Conservation (phyloP, 805 yeast species). For the Monosporozyma aerobia region DNA sequence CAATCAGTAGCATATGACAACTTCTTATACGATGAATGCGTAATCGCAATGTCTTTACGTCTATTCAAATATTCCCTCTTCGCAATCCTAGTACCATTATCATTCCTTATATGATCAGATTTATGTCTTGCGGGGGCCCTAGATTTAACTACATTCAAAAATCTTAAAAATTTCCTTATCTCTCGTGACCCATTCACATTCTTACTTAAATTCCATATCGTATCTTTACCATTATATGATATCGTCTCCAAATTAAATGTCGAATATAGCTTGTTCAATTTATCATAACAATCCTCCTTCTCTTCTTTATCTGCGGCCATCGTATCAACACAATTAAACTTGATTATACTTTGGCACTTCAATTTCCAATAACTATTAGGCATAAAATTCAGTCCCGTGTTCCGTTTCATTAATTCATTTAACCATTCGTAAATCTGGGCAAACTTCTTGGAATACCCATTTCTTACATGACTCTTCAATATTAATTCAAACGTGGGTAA, state of each 20-base stretch:
- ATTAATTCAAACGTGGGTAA: slow-evolving; percentile 7
- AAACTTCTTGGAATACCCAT: slow-evolving; percentile 27
- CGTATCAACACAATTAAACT: slow-evolving; percentile 11
- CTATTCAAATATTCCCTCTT: neutral
- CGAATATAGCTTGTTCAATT: neutral
- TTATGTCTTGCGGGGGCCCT: slow-evolving; percentile 2
- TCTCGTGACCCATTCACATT: neutral
- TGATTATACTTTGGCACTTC: slow-evolving; percentile 19
- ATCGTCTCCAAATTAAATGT: neutral
- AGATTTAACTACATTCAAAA: neutral
- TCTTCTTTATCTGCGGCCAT: too few relatives aligned
- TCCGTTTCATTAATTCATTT: slow-evolving; percentile 6
- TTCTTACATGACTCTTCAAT: slow-evolving; percentile 29
- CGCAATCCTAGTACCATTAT: slow-evolving; percentile 14
- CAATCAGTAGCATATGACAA: slow-evolving; percentile 28
- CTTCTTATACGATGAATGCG: neutral
- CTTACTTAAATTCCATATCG: neutral
- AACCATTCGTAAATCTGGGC: slow-evolving; percentile 19
- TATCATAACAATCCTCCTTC: neutral
- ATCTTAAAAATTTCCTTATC: neutral
- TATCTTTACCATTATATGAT: neutral
- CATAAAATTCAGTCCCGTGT: neutral
- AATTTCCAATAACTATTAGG: slow-evolving; percentile 20
- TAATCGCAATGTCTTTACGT: slow-evolving; percentile 6
- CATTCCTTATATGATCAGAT: slow-evolving; percentile 16